Base-by-base conservation (phyloP, 768 basidiomycete species). In the Ramaria rubella region DNA sequence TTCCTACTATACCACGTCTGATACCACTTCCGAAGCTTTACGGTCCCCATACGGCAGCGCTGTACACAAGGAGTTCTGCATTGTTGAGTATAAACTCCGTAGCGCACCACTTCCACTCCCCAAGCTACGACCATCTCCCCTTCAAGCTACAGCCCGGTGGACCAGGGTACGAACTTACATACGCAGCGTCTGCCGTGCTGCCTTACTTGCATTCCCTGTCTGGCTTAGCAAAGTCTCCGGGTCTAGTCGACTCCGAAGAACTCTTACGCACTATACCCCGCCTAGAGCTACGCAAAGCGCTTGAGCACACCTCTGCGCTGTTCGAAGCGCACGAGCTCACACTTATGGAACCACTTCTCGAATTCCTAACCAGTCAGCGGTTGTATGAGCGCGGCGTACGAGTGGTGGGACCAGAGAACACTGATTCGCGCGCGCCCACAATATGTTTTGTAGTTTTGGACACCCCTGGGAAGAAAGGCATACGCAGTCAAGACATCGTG, bases 141-240 rank as follows among this genome's bases (percentile, higher is more conserved):
- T 78, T 79, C 70, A 88, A 87, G 66, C 74, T 92, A 23, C 82
- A 86, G 64, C 80, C 83, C 0, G 87, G 87, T 9, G 86, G 87
- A 0, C 81, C 85, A 0, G 85, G 86, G 12, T 89, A 90, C 67
- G 88, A 90, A 63, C 72, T 81, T 17, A 79, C 82, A 19, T 84
- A 85, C 63, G 80, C 72, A 3, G 72, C 78, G 11, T 82, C 82
- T 1, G 80, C 77, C 6, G 78, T 87, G 15, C 67, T 83, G 9
- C 75, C 77, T 0, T 90, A 90, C 67, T 77, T 91, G 1, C 71
- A 77, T 45, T 78, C 81, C 3, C 76, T 90, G 45, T 77, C 82
- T 0, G 74, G 79, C 2, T 62, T 69, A 15, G 55, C 52, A 21
- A 40, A 23, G 21, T 19, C 8, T 57, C 17, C 49, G 9, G 53